Percentiles rank a stretch among this genome's conserved stretches.
Conservation (phyloP, 345 rosid species). For the Salix viminalis region DNA sequence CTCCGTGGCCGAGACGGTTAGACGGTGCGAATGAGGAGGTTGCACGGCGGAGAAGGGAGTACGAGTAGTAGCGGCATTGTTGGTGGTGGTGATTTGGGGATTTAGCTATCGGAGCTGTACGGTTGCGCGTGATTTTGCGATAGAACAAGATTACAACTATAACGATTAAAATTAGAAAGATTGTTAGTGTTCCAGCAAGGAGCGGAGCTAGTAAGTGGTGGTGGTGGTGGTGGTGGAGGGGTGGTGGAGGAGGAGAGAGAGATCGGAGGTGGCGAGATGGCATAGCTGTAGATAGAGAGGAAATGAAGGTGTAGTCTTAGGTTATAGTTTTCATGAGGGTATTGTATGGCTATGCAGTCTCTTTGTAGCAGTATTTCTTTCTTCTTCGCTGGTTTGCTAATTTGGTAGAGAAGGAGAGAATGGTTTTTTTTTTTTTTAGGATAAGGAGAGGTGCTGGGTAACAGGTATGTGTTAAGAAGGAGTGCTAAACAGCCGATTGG, state of each 20-base stretch:
- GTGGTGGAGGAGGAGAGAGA: conserved; percentile 5
- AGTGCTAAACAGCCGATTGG: background rate
- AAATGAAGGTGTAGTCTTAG: conserved; percentile 7
- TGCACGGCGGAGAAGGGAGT: conserved; percentile 9
- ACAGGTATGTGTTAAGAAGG: background rate
- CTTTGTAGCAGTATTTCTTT: background rate
- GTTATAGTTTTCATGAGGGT: background rate
- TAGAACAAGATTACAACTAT: conserved; percentile 7
- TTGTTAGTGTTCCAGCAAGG: background rate
- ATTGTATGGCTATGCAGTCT: background rate
- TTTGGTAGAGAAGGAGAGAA: background rate
- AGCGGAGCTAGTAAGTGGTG: background rate
- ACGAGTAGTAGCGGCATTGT: conserved; percentile 16
- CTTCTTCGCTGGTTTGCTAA: background rate
- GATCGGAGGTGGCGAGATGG: conserved; percentile 14
- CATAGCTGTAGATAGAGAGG: conserved; percentile 15
- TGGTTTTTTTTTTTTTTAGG: background rate
- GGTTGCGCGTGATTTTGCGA: conserved; percentile 11
- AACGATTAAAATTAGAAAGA: background rate
- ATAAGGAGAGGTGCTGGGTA: conserved; percentile 15
- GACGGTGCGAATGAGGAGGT: conserved; percentile 12
- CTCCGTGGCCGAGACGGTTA: conserved; percentile 19
- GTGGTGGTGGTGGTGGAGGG: conserved; percentile 45
- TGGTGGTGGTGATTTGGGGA: conserved; percentile 13
- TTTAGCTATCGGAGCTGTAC: conserved; percentile 9